Evolutionary conservation across 2,329 filamentous ascomycete genomes (phyloP).

Genomic region (Hymenoscyphus scutula): DNA sequence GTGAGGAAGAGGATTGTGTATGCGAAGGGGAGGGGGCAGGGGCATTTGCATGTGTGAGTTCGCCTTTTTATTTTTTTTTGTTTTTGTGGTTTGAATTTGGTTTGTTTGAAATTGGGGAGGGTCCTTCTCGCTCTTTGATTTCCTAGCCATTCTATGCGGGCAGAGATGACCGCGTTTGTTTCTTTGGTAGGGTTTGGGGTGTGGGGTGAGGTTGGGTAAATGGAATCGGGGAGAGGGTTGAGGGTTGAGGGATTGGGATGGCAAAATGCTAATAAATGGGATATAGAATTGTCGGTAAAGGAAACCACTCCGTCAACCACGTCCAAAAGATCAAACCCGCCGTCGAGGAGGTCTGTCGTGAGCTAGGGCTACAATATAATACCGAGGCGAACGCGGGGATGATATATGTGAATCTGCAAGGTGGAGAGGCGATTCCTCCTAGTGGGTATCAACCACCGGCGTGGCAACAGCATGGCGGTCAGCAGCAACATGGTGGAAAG

Average conservation of each 20-base stretch:
- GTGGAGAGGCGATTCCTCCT: conserved; percentile 57
- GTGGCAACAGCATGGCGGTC: conserved; percentile 45
- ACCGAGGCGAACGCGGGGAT: conserved; percentile 88
- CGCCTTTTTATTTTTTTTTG: not conserved
- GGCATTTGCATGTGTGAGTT: conserved; percentile 75
- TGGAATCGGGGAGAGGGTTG: not conserved
- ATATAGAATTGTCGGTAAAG: conserved; percentile 83
- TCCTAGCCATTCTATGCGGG: too few relatives aligned
- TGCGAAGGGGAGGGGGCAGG: conserved; percentile 70
- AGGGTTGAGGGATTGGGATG: too few relatives aligned
- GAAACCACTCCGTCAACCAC: conserved; percentile 78
- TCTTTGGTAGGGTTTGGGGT: too few relatives aligned
- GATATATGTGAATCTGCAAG: conserved; percentile 83
- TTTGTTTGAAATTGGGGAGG: not conserved
- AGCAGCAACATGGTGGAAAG: conserved; percentile 40
- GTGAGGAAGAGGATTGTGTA: conserved; percentile 81
- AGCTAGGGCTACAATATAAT: conserved; percentile 76
- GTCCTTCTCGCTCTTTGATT: too few relatives aligned
- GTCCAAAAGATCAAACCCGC: conserved; percentile 95
- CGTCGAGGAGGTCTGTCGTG: conserved; percentile 80
- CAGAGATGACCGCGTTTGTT: too few relatives aligned
- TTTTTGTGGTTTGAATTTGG: too few relatives aligned
- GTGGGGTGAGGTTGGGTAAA: too few relatives aligned
- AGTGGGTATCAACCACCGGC: conserved; percentile 37
- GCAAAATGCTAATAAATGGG: too few relatives aligned